Base-by-base conservation (phyloP, 2,329 filamentous ascomycete species). In the Fusarium stilboides region DNA sequence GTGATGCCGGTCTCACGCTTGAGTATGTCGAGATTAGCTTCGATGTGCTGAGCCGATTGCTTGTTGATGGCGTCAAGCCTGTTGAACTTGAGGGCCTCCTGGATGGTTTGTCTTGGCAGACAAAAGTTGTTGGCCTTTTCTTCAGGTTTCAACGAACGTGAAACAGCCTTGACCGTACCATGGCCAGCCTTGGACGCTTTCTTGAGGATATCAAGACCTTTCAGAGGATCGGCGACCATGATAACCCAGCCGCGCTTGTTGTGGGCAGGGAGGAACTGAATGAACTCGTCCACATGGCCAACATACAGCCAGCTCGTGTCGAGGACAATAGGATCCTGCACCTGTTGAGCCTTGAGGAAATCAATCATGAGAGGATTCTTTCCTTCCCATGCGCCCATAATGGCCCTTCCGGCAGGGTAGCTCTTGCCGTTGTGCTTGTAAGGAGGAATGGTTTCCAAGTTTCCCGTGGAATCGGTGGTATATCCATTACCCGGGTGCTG, bases 361-460 rank as follows among this genome's bases (percentile, higher is more conserved):
- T 62, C 56, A 2, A 74, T 43, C 24, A 82, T 70, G 10, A 71
- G 54, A 5, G 71, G 70, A 5, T 50, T 36, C 7, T 39, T n/a
- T 15, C 52, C 54, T 1, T 61, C 42, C 28, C 53, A 65, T 1
- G 62, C 57, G 5, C 75, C 74, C 52, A 60, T 53, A n/a, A 76
- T 69, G 3, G 69, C 40, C 20, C 74, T 68, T 0, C 74, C 74
- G 0, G 66, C 68, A 0, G 71, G 71, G 5, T 69, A 77, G 3
- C 45, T 50, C 15, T 61, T 69, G 0, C 66, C 72, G 3, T 72
- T 63, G 49, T 67, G 33, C 3, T 31, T 65, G 24, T 76, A 73
- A 0, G 80, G 80, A 6, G 79, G 80, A 10, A 81, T 81, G 0
- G 78, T 79, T 40, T 81, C 79, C 5, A 82, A 54, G 43, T 81